These are phyloP conservation scores for Apocynum venetum DNA, from an alignment of 257 asterid species.

Conservation along the genomic window DNA sequence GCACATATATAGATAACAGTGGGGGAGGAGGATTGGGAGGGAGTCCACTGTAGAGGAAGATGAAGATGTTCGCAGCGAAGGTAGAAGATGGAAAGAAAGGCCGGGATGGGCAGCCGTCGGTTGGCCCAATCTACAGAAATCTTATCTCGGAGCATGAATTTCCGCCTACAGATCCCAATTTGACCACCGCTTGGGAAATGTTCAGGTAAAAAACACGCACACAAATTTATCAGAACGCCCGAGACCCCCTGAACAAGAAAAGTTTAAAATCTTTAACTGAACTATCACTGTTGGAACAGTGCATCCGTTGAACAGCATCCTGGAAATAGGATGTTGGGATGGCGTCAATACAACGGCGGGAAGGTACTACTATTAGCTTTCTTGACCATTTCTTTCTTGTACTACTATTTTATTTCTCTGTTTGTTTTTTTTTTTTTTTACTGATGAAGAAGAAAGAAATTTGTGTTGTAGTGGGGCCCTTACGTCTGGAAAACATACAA, in stretches of 20 bases:
- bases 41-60: not conserved
- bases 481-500: slow-evolving; percentile 81
- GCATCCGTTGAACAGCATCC: slow-evolving; percentile 59
- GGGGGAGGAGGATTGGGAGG: too few relatives aligned
- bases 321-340: slow-evolving; percentile 80
- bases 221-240: not conserved
- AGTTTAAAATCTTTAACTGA: too few relatives aligned
- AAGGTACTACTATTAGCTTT: slow-evolving; percentile 31
- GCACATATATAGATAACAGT: too few relatives aligned
- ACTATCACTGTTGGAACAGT: slow-evolving; percentile 31
- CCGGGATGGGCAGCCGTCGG: slow-evolving; percentile 55
- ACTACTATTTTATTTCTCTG: not conserved
- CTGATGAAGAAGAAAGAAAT: not conserved
- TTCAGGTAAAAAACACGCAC: slow-evolving; percentile 42
- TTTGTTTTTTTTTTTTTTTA: not conserved
- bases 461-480: slow-evolving; percentile 70
- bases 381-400: too few relatives aligned
- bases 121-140: slow-evolving; percentile 82
- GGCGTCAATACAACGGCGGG: slow-evolving; percentile 57
- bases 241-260: not conserved
- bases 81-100: slow-evolving; percentile 76
- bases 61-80: slow-evolving; percentile 56
- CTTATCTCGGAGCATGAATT: slow-evolving; percentile 53
- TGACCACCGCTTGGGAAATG: slow-evolving; percentile 71
- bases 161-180: slow-evolving; percentile 53